Evolutionary conservation across 2,329 filamentous ascomycete genomes (phyloP).

Genomic region (Stachybotrys chartarum): DNA sequence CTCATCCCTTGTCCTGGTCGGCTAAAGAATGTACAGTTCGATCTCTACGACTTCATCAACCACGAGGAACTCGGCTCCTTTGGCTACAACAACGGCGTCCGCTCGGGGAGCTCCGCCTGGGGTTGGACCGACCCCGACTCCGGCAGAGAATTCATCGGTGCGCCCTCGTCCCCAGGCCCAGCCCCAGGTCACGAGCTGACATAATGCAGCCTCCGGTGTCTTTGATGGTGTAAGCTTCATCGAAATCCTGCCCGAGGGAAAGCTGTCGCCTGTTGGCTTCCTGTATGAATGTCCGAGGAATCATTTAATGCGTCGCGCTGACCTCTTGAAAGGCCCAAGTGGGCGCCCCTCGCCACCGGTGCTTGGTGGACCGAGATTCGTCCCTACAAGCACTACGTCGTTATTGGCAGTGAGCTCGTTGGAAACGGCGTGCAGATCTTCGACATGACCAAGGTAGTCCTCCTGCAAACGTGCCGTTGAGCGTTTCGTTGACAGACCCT

Average conservation of each 20-base stretch:
- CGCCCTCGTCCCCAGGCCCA: neutral
- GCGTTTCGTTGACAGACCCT: neutral
- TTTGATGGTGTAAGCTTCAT: constrained; percentile 42
- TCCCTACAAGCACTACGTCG: constrained; percentile 26
- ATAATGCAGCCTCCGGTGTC: constrained; percentile 30
- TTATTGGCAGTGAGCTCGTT: constrained; percentile 35
- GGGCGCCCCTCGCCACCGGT: constrained; percentile 34
- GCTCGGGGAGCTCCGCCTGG: constrained; percentile 31
- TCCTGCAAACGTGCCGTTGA: neutral
- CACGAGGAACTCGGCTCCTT: constrained; percentile 42
- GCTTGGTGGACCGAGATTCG: constrained; percentile 34
- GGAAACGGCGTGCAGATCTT: constrained; percentile 58
- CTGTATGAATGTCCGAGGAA: neutral
- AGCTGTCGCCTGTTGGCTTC: neutral
- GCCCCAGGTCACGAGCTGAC: too few species aligned
- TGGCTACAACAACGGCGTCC: constrained; percentile 21
- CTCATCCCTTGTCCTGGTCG: neutral
- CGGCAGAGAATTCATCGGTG: constrained; percentile 37
- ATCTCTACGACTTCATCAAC: constrained; percentile 48
- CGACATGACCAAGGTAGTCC: constrained; percentile 39
- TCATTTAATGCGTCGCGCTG: neutral
- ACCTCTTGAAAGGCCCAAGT: constrained; percentile 25
- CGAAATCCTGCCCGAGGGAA: constrained; percentile 25
- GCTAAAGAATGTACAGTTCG: neutral
- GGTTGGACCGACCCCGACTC: constrained; percentile 35